Evolutionary conservation across 2,329 filamentous ascomycete species (phyloP), one percentile per base, ranked within the genome.

Genomic region (Xylaria sp.): DNA sequence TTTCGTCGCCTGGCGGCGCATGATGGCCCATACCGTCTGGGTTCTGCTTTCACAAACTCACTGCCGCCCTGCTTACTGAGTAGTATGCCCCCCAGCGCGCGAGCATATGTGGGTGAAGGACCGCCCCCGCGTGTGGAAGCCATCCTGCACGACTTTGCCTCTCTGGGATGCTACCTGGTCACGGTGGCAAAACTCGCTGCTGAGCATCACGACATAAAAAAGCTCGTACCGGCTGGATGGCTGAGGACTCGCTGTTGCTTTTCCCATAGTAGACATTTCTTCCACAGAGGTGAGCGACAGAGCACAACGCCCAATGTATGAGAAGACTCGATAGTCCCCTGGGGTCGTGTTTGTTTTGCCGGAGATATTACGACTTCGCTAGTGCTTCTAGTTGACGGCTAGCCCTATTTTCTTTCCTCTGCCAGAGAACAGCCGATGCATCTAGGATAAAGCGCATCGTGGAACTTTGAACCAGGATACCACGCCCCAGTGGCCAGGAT

Each of bases 131-230:
- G 67, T 62, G 54, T 67, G 36, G 36, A 62, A 54, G 23, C 33
- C 46, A 46, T 56, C 49, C 60, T 62, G 66, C 60, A 60, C 52
- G 49, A 61, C 39, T 64, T 64, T 71, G 64, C 68, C 63, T 68
- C 58, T 64, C 68, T 43, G 41, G 70, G 65, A 59, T 70, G 43
- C 62, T 23, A 71, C 69, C 67, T n/a, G 41, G 66, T 65, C 69
- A 58, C 39, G 64, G 69, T 70, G 67, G 67, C 67, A 63, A 71
- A 70, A 67, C 57, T 58, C 36, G 15, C 13, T 54, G 18, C 20
- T 56, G 20, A 66, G 48, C 60, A 68, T 71, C 65, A 25, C 68
- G 62, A 69, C 68, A 72, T 72, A 72, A 70, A 70, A 64, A 62
- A 61, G 41, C 52, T 55, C 63, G 41, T 63, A 59, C 61, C 66